Base-by-base conservation (phyloP, 441 rosid genomes). In the Euphorbia celastroides region DNA sequence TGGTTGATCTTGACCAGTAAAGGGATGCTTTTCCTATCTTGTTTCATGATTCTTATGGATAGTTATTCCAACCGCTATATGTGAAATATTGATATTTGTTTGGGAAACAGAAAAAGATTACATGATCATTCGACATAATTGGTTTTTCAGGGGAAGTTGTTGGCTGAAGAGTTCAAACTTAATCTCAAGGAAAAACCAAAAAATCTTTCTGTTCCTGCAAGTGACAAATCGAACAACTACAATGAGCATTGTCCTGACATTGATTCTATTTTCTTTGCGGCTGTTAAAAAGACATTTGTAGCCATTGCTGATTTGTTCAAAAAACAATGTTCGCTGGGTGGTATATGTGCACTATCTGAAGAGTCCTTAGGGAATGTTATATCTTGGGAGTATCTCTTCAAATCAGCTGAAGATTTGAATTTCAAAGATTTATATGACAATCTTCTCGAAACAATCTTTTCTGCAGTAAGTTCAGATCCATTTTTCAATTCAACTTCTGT, bases 321-420 rank as follows among this genome's bases (percentile, higher is more conserved):
- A 75, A 87, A 78, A 57, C 75, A 85, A 67, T 71, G 80, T 56
- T 78, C 80, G 32, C 60, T 76, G 65, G 63, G 64, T 63, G 70
- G 75, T 72, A 81, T 59, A 13, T 48, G 28, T 68, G 52, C 67
- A 70, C 64, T 61, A 55, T 64, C 84, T 52, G 81, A 83, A 74
- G 89, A 79, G 59, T 76, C 74, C 50, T 64, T 56, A 57, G 77
- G 63, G 70, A 81, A 74, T 60, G 75, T 95, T 66, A 81, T 92
- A 38, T 80, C 79, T 2, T 92, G 98, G 95, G 89, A 83, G 72
- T 52, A 73, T 75, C 67, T 86, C 60, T 88, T 87, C 69, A 75
- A 79, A 70, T 74, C 76, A 57, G 70, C 71, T 46, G 77, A 70
- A 64, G 82, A 78, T 77, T 69, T 92, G 72, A 75, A 78, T 62